Conservation (phyloP, 768 basidiomycete species). For the Suillus variegatus region DNA sequence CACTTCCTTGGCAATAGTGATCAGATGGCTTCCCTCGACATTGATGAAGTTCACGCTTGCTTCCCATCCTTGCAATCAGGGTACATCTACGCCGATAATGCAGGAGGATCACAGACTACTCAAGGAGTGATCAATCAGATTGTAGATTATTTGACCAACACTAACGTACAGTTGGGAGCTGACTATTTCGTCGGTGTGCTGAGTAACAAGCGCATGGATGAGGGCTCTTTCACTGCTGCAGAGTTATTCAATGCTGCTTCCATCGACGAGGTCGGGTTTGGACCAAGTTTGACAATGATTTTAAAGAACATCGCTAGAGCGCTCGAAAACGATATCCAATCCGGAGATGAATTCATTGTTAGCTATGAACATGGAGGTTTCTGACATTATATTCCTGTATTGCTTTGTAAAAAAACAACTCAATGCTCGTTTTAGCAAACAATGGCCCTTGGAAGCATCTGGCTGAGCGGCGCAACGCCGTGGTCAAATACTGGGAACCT, state of each 20-base stretch:
- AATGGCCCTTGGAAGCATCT: conserved; percentile 76
- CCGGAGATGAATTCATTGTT: conserved; percentile 76
- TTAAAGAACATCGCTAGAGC: conserved; percentile 69
- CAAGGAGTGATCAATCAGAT: conserved; percentile 58
- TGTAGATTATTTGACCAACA: conserved; percentile 67
- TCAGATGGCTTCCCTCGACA: conserved; percentile 39
- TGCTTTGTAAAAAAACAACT: not conserved
- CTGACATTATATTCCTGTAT: conserved; percentile 8
- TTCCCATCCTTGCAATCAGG: conserved; percentile 64
- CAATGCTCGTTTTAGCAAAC: conserved; percentile 51
- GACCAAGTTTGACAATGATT: conserved; percentile 66
- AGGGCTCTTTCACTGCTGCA: conserved; percentile 52
- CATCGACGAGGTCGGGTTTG: conserved; percentile 65
- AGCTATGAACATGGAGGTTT: conserved; percentile 79
- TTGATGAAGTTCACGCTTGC: conserved; percentile 51
- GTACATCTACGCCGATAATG: conserved; percentile 75
- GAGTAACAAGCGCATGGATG: conserved; percentile 51
- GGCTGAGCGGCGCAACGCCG: conserved; percentile 54
- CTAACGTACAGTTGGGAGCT: conserved; percentile 75
- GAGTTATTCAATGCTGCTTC: conserved; percentile 67
- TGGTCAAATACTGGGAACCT: conserved; percentile 61
- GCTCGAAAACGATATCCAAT: conserved; percentile 52
- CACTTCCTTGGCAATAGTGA: not conserved
- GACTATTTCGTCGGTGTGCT: conserved; percentile 60
- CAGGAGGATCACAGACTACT: conserved; percentile 70